These are phyloP conservation scores for Colletotrichum sp. DNA, from an alignment of 2,329 filamentous ascomycete genomes.

Conservation along the genomic window DNA sequence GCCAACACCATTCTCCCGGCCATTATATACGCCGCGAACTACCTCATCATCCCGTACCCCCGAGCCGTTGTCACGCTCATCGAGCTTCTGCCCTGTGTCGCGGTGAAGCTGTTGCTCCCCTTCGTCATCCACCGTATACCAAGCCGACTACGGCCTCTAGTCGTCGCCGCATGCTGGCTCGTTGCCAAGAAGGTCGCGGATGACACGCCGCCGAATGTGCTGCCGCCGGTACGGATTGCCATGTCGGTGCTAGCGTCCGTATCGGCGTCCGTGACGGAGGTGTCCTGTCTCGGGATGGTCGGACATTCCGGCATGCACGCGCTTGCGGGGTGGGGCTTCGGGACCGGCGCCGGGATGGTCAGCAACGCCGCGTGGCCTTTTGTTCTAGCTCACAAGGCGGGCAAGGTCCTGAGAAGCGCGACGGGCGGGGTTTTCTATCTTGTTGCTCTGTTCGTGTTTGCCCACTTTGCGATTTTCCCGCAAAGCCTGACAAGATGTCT, in stretches of 20 bases:
- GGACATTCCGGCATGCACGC: slow-evolving; percentile 32
- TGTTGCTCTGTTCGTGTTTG: slow-evolving; percentile 27
- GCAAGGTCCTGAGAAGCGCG: slow-evolving; percentile 29
- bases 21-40: slow-evolving; percentile 35
- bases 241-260: slow-evolving; percentile 31
- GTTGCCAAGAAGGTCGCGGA: slow-evolving; percentile 29
- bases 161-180: slow-evolving; percentile 31
- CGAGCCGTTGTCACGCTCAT: slow-evolving; percentile 34
- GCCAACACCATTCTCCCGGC: slow-evolving; percentile 31
- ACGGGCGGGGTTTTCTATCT: slow-evolving; percentile 30
- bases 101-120: slow-evolving; percentile 30
- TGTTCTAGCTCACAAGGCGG: slow-evolving; percentile 29
- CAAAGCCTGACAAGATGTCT: not conserved
- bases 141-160: slow-evolving; percentile 30
- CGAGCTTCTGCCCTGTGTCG: slow-evolving; percentile 32
- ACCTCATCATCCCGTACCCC: slow-evolving; percentile 38
- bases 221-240: slow-evolving; percentile 30
- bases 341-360: slow-evolving; percentile 32
- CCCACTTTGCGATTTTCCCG: slow-evolving; percentile 32
- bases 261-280: slow-evolving; percentile 32
- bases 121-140: slow-evolving; percentile 28
- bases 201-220: slow-evolving; percentile 35
- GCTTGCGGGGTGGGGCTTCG: slow-evolving; percentile 38
- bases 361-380: slow-evolving; percentile 32
- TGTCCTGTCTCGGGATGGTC: slow-evolving; percentile 34